Evolutionary conservation across 768 basidiomycete species (phyloP).

Genomic region (Xerocomellus intermedius): DNA sequence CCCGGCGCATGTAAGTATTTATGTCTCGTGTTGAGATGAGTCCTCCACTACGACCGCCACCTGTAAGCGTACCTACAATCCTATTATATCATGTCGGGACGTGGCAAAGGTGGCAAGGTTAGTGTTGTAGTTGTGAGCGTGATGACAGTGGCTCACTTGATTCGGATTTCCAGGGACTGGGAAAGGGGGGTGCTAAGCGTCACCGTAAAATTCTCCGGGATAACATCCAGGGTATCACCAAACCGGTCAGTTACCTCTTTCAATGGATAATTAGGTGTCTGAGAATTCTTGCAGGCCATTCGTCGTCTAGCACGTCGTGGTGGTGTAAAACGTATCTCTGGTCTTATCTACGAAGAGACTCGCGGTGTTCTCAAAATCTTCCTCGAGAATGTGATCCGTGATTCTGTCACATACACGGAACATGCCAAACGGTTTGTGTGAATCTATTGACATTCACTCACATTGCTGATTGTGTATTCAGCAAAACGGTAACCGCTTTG

Average conservation of each 20-base stretch:
- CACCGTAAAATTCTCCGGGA: conserved; percentile 83
- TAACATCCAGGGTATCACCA: conserved; percentile 57
- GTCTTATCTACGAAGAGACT: conserved; percentile 86
- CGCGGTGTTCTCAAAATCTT: conserved; percentile 90
- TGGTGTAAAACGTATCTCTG: conserved; percentile 87
- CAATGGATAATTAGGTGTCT: not conserved
- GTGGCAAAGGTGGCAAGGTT: conserved; percentile 80
- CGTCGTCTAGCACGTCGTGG: conserved; percentile 85
- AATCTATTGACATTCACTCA: not conserved
- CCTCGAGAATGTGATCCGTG: conserved; percentile 78
- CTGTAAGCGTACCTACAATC: not conserved
- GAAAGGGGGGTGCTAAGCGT: conserved; percentile 82
- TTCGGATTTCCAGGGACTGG: conserved; percentile 53
- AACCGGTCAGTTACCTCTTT: conserved; percentile 8
- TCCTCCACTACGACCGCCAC: conserved; percentile 5
- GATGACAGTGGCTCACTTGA: not conserved
- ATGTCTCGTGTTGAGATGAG: too few relatives aligned
- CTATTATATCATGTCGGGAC: conserved; percentile 63
- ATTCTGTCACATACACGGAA: conserved; percentile 90
- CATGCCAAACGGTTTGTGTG: conserved; percentile 68
- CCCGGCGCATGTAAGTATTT: not conserved
- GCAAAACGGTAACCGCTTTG: conserved; percentile 79
- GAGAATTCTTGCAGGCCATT: conserved; percentile 34
- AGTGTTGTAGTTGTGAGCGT: not conserved
- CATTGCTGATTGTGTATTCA: conserved; percentile 9